Base-by-base conservation (phyloP, 2,329 filamentous ascomycete genomes). In the Colletotrichum liriopes region DNA sequence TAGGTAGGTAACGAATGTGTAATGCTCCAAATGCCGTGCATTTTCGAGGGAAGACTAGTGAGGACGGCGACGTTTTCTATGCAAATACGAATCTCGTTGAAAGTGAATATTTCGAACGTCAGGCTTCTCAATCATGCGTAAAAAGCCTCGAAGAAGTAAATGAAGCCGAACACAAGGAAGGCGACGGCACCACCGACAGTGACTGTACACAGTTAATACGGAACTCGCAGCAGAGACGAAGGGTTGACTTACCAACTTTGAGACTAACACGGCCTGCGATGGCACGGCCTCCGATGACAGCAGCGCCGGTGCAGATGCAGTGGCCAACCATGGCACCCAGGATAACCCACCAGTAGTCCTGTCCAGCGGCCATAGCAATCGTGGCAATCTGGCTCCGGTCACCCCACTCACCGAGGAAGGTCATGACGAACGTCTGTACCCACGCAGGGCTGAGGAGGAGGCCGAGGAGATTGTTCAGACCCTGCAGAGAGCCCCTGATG, bases 401-500 rank as follows among this genome's bases (percentile, higher is more conserved):
- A 69, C 96, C 96, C 96, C 96, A 99, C 82, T 99, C 96, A 51
- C 96, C 96, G 39, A 99, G 85, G 84, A 99, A 99, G 2, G 96
- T 99, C 96, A 99, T 99, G 77, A 97, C 90, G 80, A 99, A 99
- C 0, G 96, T 99, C 84, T 98, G 96, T 18, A 99, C 96, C 96
- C 96, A 99, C 0, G 95, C 96, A 1, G 96, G 96, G 82, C 94
- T 98, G 49, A 99, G 88, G 5, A 99, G 88, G 8, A 99, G 87
- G 14, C 94, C 95, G 74, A 95, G 90, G 5, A 99, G 89, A 78
- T 99, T 99, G 81, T 92, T 91, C 32, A 98, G 84, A 1, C 96
- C 95, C 26, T 88, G 81, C 74, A 89, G 73, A 81, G 83, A 71
- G 74, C 80, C 75, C 6, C 78, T 65, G n/a, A 73, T 47, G 32